phyloP scores from a whole-genome alignment of 192 early-diverging fungal species.

The Rhizoclosmatium globosum region DNA sequence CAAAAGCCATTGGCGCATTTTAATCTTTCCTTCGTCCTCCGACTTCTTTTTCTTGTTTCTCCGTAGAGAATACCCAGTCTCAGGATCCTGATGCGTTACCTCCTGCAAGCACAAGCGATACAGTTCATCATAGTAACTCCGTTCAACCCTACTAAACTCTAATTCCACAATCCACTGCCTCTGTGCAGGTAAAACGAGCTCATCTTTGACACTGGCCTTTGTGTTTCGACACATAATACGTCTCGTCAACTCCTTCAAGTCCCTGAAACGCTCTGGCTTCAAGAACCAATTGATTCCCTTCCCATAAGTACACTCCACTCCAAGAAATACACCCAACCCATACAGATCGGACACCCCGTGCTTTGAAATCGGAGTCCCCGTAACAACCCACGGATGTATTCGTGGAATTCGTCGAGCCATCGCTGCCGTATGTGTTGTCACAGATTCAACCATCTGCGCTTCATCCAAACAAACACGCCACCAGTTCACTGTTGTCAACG shows the following conservation, averaged over 20 bases:
- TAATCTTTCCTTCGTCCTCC: constrained; percentile 17
- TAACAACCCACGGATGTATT: constrained; percentile 69
- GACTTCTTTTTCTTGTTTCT: not conserved
- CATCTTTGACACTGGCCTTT: constrained; percentile 58
- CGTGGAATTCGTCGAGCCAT: constrained; percentile 68
- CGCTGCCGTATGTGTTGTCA: constrained; percentile 52
- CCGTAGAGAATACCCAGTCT: not conserved
- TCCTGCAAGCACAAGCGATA: constrained; percentile 56
- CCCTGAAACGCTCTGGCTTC: constrained; percentile 11
- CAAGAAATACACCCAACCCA: constrained; percentile 62
- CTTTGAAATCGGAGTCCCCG: constrained; percentile 64
- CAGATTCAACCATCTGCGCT: constrained; percentile 71
- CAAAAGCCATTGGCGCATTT: constrained; percentile 58
- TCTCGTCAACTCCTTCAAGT: constrained; percentile 26
- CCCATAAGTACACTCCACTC: constrained; percentile 30
- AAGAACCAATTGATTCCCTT: not conserved
- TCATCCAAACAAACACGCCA: constrained; percentile 74
- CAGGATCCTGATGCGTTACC: constrained; percentile 35
- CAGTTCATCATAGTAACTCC: constrained; percentile 66
- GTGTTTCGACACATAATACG: constrained; percentile 65
- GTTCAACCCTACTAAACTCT: constrained; percentile 62
- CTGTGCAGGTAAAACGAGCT: constrained; percentile 67
- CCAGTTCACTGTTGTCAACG: constrained; percentile 60
- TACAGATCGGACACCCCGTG: constrained; percentile 57
- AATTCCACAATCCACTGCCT: constrained; percentile 53